A percentile compares a stretch with the other conserved stretches of the same genome.
Conservation (phyloP, 768 basidiomycete species). For the Calocera viscosa region DNA sequence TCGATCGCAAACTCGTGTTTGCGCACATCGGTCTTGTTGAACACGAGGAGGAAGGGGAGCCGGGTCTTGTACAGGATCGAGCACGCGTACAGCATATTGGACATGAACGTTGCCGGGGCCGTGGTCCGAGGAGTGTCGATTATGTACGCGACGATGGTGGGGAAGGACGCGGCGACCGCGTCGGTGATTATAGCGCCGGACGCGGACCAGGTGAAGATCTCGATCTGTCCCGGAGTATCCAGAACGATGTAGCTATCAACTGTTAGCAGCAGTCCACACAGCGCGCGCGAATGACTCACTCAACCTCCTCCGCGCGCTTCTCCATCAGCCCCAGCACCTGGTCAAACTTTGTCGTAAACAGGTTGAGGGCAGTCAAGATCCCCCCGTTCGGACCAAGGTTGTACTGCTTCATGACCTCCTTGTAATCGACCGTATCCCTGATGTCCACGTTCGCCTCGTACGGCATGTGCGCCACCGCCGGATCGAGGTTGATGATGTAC, state of each 20-base stretch:
- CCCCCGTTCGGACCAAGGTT: conserved; percentile 97
- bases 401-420: conserved; percentile 99
- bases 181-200: conserved; percentile 98
- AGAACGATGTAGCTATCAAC: conserved; percentile 71
- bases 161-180: conserved; percentile 82
- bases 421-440: conserved; percentile 91
- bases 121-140: conserved; percentile 94
- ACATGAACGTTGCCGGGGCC: conserved; percentile 97
- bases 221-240: conserved; percentile 97
- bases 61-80: conserved; percentile 98
- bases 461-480: conserved; percentile 80
- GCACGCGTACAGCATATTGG: conserved; percentile 99
- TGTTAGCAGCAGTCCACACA: neutral
- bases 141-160: conserved; percentile 90
- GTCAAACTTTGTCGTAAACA: conserved; percentile 98
- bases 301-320: conserved; percentile 74
- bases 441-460: conserved; percentile 98
- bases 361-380: conserved; percentile 88
- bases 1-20: conserved; percentile 78
- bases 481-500: conserved; percentile 95
- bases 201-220: conserved; percentile 99
- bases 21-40: conserved; percentile 95
- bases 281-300: conserved; percentile 42
- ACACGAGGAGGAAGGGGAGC: conserved; percentile 90
- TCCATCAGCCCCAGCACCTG: conserved; percentile 87